These are phyloP conservation scores for Penicillium steckii DNA, from an alignment of 495 filamentous ascomycete species.

Conservation along the genomic window DNA sequence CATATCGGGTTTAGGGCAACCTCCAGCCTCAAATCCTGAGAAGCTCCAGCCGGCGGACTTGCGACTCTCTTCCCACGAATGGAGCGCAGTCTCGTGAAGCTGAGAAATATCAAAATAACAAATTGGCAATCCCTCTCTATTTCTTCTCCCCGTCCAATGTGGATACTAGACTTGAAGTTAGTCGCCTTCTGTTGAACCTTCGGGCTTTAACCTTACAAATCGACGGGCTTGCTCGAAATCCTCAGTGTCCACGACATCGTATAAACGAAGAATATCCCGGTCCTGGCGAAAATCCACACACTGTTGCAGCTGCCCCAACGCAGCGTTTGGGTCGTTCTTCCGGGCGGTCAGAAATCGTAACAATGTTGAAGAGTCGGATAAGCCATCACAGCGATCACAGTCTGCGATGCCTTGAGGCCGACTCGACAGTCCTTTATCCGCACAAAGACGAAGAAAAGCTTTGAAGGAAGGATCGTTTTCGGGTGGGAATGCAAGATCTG, in stretches of 20 bases:
- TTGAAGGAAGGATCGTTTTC: too few relatives aligned
- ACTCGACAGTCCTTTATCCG: too few relatives aligned
- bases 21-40: neutral
- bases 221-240: slow-evolving; percentile 27
- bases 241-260: slow-evolving; percentile 20
- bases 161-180: slow-evolving; percentile 27
- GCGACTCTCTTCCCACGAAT: slow-evolving; percentile 18
- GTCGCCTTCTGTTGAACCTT: too few relatives aligned
- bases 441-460: too few relatives aligned
- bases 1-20: slow-evolving; percentile 17
- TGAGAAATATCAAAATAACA: slow-evolving; percentile 24
- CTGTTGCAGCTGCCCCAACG: slow-evolving; percentile 25
- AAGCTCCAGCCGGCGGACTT: slow-evolving; percentile 1
- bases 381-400: too few relatives aligned
- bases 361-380: too few relatives aligned
- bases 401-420: too few relatives aligned
- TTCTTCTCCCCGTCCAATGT: slow-evolving; percentile 35
- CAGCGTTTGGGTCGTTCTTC: slow-evolving; percentile 13
- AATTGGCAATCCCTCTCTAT: slow-evolving; percentile 28
- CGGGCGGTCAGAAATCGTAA: slow-evolving; percentile 34
- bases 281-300: slow-evolving; percentile 19
- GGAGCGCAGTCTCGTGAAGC: slow-evolving; percentile 12
- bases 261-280: slow-evolving; percentile 19
- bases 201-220: slow-evolving; percentile 20
- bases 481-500: too few relatives aligned